Conservation (phyloP, 495 filamentous ascomycete species). For the Tirmania nivea region DNA sequence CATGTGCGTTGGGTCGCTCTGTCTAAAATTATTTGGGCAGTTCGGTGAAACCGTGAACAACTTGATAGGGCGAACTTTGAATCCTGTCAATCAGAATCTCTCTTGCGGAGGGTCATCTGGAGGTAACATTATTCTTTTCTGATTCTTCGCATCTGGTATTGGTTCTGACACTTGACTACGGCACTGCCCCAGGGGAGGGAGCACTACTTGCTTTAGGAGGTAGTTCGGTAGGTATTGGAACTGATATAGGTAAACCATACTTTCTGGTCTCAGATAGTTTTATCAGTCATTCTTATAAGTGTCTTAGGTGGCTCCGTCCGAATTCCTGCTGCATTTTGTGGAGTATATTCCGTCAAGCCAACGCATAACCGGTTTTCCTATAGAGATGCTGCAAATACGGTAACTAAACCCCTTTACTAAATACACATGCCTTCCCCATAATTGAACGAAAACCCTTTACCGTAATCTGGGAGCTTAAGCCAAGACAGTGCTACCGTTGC, state of each 20-base stretch:
- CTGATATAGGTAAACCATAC: conserved; percentile 33
- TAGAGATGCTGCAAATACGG: conserved; percentile 18
- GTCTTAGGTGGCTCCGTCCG: conserved; percentile 35
- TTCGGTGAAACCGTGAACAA: conserved; percentile 30
- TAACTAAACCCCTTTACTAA: not conserved
- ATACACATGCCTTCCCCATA: too few species aligned
- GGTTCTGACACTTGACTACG: not conserved
- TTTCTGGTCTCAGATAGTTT: too few species aligned
- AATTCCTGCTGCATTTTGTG: conserved; percentile 43
- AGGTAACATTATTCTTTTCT: conserved; percentile 19
- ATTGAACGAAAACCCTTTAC: too few species aligned
- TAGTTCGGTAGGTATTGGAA: conserved; percentile 36
- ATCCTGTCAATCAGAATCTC: conserved; percentile 27
- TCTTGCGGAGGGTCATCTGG: conserved; percentile 40
- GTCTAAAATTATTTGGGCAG: not conserved
- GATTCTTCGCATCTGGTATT: too few species aligned
- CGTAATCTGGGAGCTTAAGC: too few species aligned
- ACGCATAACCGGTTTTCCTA: conserved; percentile 26
- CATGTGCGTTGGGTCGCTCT: too few species aligned
- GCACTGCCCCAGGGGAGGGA: conserved; percentile 22
- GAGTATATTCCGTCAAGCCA: conserved; percentile 37
- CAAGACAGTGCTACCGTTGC: too few species aligned
- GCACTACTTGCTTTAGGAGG: conserved; percentile 34
- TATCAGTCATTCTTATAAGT: too few species aligned
- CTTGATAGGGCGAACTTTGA: conserved; percentile 31